Evolutionary conservation across 106 monocot genomes (phyloP).

Genomic region (Dactylorhiza incarnata): DNA sequence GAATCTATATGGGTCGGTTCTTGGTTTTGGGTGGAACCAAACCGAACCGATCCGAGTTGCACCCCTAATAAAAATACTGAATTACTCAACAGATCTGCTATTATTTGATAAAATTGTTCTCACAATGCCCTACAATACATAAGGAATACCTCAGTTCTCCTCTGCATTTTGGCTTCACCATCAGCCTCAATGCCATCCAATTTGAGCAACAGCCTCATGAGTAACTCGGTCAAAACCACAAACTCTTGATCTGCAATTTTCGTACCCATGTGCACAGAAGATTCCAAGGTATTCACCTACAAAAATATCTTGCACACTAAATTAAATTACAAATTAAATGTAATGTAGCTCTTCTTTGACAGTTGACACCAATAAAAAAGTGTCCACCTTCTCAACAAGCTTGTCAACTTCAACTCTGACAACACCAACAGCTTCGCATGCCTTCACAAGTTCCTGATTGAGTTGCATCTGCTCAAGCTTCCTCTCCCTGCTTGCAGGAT

Average conservation of each 20-base stretch:
- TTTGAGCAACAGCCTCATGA: constrained; percentile 83
- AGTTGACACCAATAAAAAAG: not conserved
- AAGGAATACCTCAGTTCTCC: constrained; percentile 62
- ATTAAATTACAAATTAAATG: not conserved
- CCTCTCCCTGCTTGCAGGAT: constrained; percentile 60
- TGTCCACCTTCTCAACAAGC: constrained; percentile 62
- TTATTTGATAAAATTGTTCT: not conserved
- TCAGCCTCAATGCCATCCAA: constrained; percentile 83
- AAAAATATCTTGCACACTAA: constrained; percentile 2
- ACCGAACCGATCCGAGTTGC: no score
- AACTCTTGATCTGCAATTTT: constrained; percentile 72
- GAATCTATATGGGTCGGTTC: no score
- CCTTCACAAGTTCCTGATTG: constrained; percentile 33
- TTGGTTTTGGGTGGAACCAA: no score
- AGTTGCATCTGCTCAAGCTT: constrained; percentile 40
- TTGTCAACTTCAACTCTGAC: constrained; percentile 70
- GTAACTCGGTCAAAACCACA: constrained; percentile 58
- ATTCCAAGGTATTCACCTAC: constrained; percentile 53
- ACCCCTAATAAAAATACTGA: not conserved
- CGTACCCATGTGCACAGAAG: constrained; percentile 32
- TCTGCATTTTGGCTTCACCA: constrained; percentile 77
- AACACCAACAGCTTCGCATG: constrained; percentile 58
- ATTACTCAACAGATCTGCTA: not conserved
- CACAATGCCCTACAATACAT: not conserved
- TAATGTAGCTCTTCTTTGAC: not conserved